These are phyloP conservation scores for Naganishia randhawae DNA, from an alignment of 768 basidiomycete species.

Conservation along the genomic window DNA sequence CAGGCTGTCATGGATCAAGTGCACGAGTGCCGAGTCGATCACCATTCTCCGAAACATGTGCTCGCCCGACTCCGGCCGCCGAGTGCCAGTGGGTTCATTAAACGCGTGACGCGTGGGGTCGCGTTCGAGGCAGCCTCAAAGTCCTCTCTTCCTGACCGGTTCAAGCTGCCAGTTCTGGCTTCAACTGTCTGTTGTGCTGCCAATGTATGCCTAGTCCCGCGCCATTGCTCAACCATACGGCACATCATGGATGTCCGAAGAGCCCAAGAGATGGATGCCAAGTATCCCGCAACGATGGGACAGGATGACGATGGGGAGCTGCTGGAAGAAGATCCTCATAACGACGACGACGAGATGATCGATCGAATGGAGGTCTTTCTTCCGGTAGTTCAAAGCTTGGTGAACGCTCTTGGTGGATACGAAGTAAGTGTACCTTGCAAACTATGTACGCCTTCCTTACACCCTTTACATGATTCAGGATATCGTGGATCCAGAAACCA, in stretches of 20 bases:
- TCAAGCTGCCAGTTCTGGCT: not conserved
- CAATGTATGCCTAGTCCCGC: not conserved
- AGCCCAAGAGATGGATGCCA: constrained; percentile 13
- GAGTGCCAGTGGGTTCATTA: not conserved
- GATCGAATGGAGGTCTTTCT: constrained; percentile 44
- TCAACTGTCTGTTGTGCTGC: too few relatives aligned
- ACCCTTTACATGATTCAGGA: constrained; percentile 2
- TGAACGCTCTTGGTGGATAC: constrained; percentile 50
- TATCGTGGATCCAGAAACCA: constrained; percentile 21
- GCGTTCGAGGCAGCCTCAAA: too few relatives aligned
- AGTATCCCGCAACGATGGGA: constrained; percentile 15
- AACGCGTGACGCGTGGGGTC: not conserved
- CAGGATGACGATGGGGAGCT: constrained; percentile 22
- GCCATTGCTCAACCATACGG: not conserved
- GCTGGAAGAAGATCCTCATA: constrained; percentile 21
- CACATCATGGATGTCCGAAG: constrained; percentile 1
- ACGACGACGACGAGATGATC: constrained; percentile 24
- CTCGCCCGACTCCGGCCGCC: not conserved
- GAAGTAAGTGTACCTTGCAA: constrained; percentile 35
- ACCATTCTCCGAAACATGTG: not conserved
- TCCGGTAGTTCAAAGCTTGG: constrained; percentile 49
- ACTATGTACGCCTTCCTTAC: too few relatives aligned
- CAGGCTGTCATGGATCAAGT: too few relatives aligned
- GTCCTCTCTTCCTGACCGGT: not conserved
- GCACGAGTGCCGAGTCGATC: not conserved